phyloP scores from a whole-genome alignment of 176 grass and related monocot species.

The Aegilops umbellulata region DNA sequence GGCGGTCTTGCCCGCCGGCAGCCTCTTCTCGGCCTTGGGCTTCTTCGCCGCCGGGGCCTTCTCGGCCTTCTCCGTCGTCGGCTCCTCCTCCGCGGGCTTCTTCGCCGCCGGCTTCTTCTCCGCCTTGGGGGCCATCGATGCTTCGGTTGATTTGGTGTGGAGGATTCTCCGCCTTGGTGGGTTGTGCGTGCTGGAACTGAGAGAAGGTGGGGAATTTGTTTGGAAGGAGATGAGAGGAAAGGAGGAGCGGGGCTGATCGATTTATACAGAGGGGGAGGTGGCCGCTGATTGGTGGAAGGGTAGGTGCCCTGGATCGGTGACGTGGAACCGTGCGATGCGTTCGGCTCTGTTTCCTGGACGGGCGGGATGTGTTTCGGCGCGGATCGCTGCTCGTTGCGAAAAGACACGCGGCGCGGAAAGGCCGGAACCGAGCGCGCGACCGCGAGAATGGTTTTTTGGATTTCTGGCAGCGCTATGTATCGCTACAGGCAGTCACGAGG shows the following conservation, averaged over 20 bases:
- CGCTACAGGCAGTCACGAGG: too few relatives aligned
- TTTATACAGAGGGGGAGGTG: background rate
- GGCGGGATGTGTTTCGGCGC: background rate
- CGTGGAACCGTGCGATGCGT: background rate
- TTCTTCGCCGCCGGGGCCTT: background rate
- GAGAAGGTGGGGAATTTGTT: background rate
- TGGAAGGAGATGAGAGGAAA: background rate
- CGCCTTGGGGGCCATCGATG: background rate
- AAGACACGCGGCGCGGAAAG: too few relatives aligned
- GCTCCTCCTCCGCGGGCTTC: slow-evolving; percentile 13
- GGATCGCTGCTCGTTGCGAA: background rate
- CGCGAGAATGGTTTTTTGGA: background rate
- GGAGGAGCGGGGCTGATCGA: background rate
- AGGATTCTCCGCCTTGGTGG: background rate
- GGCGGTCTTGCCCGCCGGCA: background rate
- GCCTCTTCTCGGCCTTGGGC: background rate
- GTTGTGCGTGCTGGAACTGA: background rate
- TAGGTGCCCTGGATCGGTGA: background rate
- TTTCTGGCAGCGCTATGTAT: too few relatives aligned
- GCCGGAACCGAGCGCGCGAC: background rate
- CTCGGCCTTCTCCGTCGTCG: background rate
- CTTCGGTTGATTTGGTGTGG: background rate
- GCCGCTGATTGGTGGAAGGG: background rate
- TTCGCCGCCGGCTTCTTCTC: slow-evolving; percentile 14
- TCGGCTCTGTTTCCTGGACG: background rate